Conservation (phyloP, 2,329 filamentous ascomycete genomes). For the Fonsecaea pedrosoi region DNA sequence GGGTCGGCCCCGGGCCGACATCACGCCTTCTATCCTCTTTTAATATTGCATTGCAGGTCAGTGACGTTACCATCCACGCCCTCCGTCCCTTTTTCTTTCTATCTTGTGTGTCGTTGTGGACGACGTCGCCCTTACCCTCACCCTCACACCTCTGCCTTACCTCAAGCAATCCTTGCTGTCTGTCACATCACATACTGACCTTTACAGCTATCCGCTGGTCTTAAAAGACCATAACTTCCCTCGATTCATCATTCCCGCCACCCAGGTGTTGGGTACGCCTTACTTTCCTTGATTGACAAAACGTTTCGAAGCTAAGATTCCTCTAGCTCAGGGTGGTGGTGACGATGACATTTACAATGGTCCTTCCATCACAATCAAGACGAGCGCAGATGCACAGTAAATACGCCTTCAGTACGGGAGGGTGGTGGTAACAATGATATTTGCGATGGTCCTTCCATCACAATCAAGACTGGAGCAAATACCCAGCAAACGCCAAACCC, state of each 20-base stretch:
- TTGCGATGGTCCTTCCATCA: conserved; percentile 42
- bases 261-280: conserved; percentile 58
- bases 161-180: conserved; percentile 3
- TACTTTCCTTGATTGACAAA: neutral
- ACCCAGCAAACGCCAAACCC: conserved; percentile 62
- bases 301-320: conserved; percentile 23
- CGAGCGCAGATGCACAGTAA: conserved; percentile 68
- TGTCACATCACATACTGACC: conserved; percentile 30
- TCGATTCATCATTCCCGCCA: conserved; percentile 63
- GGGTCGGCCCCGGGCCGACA: conserved; percentile 26
- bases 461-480: conserved; percentile 65
- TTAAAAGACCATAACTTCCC: conserved; percentile 57
- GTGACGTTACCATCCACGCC: conserved; percentile 9
- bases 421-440: conserved; percentile 13
- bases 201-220: conserved; percentile 29
- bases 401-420: conserved; percentile 46
- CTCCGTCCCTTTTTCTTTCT: conserved; percentile 11
- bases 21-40: conserved; percentile 34
- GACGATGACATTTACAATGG: conserved; percentile 31
- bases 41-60: conserved; percentile 42
- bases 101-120: neutral
- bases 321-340: conserved; percentile 31
- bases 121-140: conserved; percentile 10
- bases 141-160: neutral
- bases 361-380: conserved; percentile 56